A percentile compares a stretch with the other conserved stretches of the same genome.
Conservation (phyloP, 2,329 filamentous ascomycete genomes). For the Diplodia mutila region DNA sequence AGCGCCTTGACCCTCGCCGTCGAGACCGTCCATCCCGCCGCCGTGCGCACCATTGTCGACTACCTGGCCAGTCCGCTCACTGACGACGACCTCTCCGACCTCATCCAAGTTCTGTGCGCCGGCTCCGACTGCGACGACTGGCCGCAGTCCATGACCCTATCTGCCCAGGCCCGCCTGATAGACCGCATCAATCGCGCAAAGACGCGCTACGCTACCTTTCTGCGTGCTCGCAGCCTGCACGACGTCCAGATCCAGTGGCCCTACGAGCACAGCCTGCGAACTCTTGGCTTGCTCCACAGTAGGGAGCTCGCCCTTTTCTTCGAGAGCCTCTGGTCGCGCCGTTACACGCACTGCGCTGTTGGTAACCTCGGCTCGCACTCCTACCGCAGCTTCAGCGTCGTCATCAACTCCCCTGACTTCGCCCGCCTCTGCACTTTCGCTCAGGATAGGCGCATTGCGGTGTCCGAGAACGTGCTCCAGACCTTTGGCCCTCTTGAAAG, state of each 20-base stretch:
- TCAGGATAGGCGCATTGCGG: background rate
- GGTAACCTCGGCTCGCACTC: background rate
- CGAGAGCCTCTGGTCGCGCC: background rate
- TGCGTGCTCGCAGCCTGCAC: slow-evolving; percentile 13
- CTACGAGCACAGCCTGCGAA: background rate
- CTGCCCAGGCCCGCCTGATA: background rate
- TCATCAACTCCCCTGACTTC: background rate
- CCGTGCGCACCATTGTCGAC: slow-evolving; percentile 13
- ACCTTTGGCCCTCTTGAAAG: background rate
- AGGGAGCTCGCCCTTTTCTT: slow-evolving; percentile 2
- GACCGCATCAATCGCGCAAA: slow-evolving; percentile 20
- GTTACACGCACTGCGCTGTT: slow-evolving; percentile 8
- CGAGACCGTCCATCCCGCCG: slow-evolving; percentile 5
- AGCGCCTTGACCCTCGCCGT: slow-evolving; percentile 16
- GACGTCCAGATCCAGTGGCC: slow-evolving; percentile 18
- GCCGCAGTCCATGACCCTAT: background rate
- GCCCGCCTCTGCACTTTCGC: slow-evolving; percentile 1
- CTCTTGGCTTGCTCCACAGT: background rate
- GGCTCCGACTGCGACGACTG: background rate
- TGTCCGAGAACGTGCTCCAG: slow-evolving; percentile 12
- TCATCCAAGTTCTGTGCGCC: background rate
- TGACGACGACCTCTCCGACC: slow-evolving; percentile 8
- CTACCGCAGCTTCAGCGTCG: slow-evolving; percentile 15
- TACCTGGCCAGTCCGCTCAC: slow-evolving; percentile 22
- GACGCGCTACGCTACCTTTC: slow-evolving; percentile 23